These are phyloP conservation scores for Aspergillus sp. DNA, from an alignment of 2,329 filamentous ascomycete genomes.

Conservation along the genomic window DNA sequence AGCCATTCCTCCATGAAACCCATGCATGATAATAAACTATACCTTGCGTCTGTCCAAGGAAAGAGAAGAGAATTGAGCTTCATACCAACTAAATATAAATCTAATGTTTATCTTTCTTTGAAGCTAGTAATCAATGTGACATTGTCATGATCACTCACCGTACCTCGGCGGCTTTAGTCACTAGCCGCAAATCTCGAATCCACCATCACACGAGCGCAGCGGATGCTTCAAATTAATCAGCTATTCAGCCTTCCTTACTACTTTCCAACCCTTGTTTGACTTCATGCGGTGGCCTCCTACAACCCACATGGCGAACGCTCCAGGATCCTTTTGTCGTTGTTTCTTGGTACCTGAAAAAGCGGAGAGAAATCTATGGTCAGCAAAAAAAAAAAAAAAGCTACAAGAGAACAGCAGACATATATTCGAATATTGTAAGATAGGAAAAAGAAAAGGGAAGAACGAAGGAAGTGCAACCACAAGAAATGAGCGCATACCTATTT, in stretches of 20 bases:
- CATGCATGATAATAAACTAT: too few species aligned
- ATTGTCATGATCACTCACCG: too few species aligned
- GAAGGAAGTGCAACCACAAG: slow-evolving; percentile 7
- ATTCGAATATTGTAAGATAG: not conserved
- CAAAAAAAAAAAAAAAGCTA: not conserved
- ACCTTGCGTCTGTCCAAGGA: too few species aligned
- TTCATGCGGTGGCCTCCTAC: slow-evolving; percentile 28
- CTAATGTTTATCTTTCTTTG: too few species aligned
- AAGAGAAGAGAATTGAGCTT: too few species aligned
- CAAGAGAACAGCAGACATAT: too few species aligned
- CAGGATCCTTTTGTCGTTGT: slow-evolving; percentile 22
- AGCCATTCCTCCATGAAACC: slow-evolving; percentile 27
- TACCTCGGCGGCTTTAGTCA: not conserved
- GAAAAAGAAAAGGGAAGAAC: not conserved
- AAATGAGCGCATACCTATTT: slow-evolving; percentile 23
- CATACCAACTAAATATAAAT: too few species aligned
- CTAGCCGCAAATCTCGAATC: not conserved
- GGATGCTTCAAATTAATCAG: slow-evolving; percentile 13
- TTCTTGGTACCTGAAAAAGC: slow-evolving; percentile 25
- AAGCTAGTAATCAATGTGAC: too few species aligned
- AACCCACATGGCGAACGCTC: slow-evolving; percentile 41
- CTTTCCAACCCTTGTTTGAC: slow-evolving; percentile 37
- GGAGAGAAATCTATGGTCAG: slow-evolving; percentile 4
- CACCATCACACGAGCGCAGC: slow-evolving; percentile 25
- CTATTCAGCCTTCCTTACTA: slow-evolving; percentile 41